phyloP scores from a whole-genome alignment of 805 yeast genomes.

The Yamadazyma sp. region DNA sequence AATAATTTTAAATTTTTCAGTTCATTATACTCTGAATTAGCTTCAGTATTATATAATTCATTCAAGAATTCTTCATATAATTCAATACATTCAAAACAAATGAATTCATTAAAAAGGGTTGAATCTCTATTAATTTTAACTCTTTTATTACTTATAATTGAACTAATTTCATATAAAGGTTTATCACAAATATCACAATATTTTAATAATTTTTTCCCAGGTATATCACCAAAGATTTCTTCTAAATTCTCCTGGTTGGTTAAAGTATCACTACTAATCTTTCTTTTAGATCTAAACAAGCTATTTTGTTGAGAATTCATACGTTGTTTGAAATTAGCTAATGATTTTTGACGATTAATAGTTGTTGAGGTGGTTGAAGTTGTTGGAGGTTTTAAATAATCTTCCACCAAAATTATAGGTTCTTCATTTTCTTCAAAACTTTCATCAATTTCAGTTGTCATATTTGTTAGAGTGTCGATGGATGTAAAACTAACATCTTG shows the following conservation, averaged over 20 bases:
- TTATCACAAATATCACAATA: conserved; percentile 69
- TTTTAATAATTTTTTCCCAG: conserved; percentile 38
- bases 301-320: conserved; percentile 1
- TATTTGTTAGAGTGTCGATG: conserved; percentile 13
- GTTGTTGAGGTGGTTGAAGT: conserved; percentile 7
- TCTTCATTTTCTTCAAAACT: conserved; percentile 25
- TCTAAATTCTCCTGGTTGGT: conserved; percentile 24
- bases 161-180: conserved; percentile 63
- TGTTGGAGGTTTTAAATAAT: conserved; percentile 41
- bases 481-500: conserved; percentile 13
- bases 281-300: conserved; percentile 5
- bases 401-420: conserved; percentile 53
- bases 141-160: conserved; percentile 22
- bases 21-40: conserved; percentile 4
- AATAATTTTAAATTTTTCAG: conserved; percentile 14
- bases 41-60: conserved; percentile 23
- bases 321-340: conserved; percentile 36
- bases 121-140: conserved; percentile 8
- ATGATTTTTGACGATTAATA: conserved; percentile 27
- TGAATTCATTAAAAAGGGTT: conserved; percentile 45
- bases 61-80: conserved; percentile 51
- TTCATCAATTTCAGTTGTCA: conserved; percentile 15
- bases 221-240: conserved; percentile 36
- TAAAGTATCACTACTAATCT: conserved; percentile 9
- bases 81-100: conserved; percentile 60